Evolutionary conservation across 441 rosid genomes (phyloP).

Genomic region (Flueggea neowawraea): DNA sequence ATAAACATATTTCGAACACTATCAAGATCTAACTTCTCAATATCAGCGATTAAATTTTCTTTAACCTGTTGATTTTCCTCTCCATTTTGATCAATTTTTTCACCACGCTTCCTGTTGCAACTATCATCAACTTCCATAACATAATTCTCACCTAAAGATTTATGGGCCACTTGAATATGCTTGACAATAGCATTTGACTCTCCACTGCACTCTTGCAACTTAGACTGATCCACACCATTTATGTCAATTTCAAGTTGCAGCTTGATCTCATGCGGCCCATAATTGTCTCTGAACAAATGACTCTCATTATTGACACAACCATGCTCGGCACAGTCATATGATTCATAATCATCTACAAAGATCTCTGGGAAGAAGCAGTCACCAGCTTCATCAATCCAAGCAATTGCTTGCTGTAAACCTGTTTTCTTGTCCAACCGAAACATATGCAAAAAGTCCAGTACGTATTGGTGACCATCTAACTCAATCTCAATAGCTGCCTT

Average conservation of each 20-base stretch:
- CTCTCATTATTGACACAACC: conserved; percentile 27
- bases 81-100: conserved; percentile 35
- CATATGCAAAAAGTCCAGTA: conserved; percentile 93
- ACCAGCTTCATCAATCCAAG: conserved; percentile 91
- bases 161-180: conserved; percentile 39
- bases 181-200: conserved; percentile 62
- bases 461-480: conserved; percentile 35
- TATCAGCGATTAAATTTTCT: conserved; percentile 6
- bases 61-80: conserved; percentile 26
- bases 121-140: conserved; percentile 42
- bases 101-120: conserved; percentile 36
- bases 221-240: conserved; percentile 49
- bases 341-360: conserved; percentile 36
- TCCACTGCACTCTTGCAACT: conserved; percentile 65
- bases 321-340: conserved; percentile 28
- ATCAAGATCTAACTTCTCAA: conserved; percentile 36
- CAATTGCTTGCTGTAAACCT: conserved; percentile 62
- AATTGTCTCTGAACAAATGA: conserved; percentile 14
- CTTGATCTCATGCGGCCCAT: conserved; percentile 62
- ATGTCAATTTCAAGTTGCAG: conserved; percentile 86
- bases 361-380: conserved; percentile 83
- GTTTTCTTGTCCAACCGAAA: conserved; percentile 58
- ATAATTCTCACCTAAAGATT: conserved; percentile 23
- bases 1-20: conserved; percentile 50
- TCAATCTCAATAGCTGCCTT: conserved; percentile 68